Evolutionary conservation across 2,329 filamentous ascomycete genomes (phyloP).

Genomic region (Ascochyta rabiei): DNA sequence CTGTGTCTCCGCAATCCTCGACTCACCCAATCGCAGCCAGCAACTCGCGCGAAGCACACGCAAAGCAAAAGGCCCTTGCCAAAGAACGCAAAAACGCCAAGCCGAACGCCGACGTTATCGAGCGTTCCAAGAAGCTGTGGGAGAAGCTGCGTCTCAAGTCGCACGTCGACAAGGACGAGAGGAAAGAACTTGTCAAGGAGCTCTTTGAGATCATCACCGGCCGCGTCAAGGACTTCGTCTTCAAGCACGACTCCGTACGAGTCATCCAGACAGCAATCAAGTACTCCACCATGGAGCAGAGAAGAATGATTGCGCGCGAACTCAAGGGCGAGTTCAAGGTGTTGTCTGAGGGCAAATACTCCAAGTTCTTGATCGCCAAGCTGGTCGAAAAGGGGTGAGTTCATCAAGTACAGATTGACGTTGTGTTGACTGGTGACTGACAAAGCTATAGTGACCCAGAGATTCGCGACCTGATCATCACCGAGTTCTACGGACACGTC

Average conservation of each 20-base stretch:
- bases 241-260: slow-evolving; percentile 98
- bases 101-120: slow-evolving; percentile 87
- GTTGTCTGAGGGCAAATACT: slow-evolving; percentile 92
- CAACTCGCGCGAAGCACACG: slow-evolving; percentile 83
- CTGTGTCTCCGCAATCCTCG: too few relatives aligned
- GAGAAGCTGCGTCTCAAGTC: slow-evolving; percentile 91
- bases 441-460: slow-evolving; percentile 68
- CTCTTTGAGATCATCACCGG: slow-evolving; percentile 91
- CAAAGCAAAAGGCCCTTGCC: slow-evolving; percentile 87
- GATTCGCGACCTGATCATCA: slow-evolving; percentile 85
- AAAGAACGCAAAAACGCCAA: slow-evolving; percentile 91
- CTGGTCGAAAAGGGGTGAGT: slow-evolving; percentile 78
- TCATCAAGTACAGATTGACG: background rate
- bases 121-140: slow-evolving; percentile 95
- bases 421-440: slow-evolving; percentile 22
- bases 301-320: slow-evolving; percentile 84
- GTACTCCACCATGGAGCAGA: slow-evolving; percentile 84
- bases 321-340: slow-evolving; percentile 82
- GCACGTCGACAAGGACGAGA: slow-evolving; percentile 85
- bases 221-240: slow-evolving; percentile 90
- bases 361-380: slow-evolving; percentile 97
- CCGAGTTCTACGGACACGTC: slow-evolving; percentile 94
- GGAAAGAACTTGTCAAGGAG: slow-evolving; percentile 84
- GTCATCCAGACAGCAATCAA: slow-evolving; percentile 97
- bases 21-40: slow-evolving; percentile 58